Conservation (phyloP, 2,329 filamentous ascomycete species). For the Bipolaris zeicola region DNA sequence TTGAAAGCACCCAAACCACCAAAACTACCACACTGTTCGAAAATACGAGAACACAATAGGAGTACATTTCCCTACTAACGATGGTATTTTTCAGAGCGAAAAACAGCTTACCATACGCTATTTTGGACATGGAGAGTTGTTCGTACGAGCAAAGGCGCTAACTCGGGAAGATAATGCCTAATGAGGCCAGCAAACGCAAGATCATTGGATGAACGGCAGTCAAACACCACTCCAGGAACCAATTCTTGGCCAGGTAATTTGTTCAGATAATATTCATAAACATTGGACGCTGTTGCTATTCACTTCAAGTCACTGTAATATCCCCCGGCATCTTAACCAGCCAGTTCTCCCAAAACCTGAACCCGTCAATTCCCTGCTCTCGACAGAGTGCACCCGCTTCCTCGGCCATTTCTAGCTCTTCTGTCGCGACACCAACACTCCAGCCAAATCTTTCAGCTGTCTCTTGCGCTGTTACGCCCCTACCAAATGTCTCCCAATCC, state of each 20-base stretch:
- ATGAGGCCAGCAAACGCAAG: no score
- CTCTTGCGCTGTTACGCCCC: slow-evolving; percentile 88
- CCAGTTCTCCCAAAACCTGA: slow-evolving; percentile 90
- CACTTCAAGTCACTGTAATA: not conserved
- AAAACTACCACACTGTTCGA: no score
- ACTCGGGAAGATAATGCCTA: no score
- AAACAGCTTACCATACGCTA: no score
- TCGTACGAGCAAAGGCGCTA: no score
- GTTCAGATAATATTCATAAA: not conserved
- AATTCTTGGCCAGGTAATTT: not conserved
- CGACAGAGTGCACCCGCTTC: slow-evolving; percentile 85
- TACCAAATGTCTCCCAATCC: slow-evolving; percentile 79
- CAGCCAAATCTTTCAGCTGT: slow-evolving; percentile 89
- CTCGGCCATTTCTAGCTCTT: slow-evolving; percentile 97
- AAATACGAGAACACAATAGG: no score
- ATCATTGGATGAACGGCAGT: not conserved
- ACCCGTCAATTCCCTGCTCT: slow-evolving; percentile 87
- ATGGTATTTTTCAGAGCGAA: no score
- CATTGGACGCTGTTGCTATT: not conserved
- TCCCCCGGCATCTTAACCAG: slow-evolving; percentile 30
- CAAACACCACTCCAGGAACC: not conserved
- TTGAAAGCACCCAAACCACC: no score
- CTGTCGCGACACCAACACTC: slow-evolving; percentile 94
- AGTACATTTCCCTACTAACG: no score
- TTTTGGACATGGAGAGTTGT: no score